Base-by-base conservation (phyloP, 305 asterid genomes). In the Fraxinus sp. region DNA sequence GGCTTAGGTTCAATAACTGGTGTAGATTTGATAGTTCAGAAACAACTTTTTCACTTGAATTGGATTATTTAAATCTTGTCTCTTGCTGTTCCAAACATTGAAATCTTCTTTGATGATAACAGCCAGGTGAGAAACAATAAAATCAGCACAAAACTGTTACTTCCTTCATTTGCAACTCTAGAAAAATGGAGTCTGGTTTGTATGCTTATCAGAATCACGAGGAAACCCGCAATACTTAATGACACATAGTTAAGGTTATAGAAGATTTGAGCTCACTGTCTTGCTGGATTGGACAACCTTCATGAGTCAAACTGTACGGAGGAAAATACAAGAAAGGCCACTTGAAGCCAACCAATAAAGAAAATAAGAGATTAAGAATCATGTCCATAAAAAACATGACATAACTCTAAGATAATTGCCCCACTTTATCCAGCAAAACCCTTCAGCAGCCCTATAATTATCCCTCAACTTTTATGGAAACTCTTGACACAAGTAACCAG, bases 381-480 rank as follows among this genome's bases (percentile, higher is more conserved):
- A n/a, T 87, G 75, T 0, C 91, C 92, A 18, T 91, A 91, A 6
- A 91, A 75, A 13, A 89, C 91, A 78, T 79, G 89, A 64, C 80
- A 91, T 0, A 90, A 37, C 77, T 91, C 93, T 4, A 93, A 87
- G 37, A 92, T 87, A 6, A 92, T 91, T 0, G 96, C 93, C 3
- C 96, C 96, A 46, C 93, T 92, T 10, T 89, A 77, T 0, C 94
- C 94, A 7, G 84, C 90, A 77, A 89, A 91, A 2, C 96, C 96
- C 77, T 91, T 92, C 0, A 92, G 78, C 0, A 92, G 49, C 0
- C 94, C 94, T 0, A 91, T 30, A 1, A 89, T 87, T 46, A 86
- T 83, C 0, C 94, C 96, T n/a, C 93, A 62, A 75, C 96, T 90
- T 37, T 87, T 90, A 4, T 91, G 93, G 86, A 92, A 92, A 70